phyloP scores from a whole-genome alignment of 805 yeast genomes.

The Myxozyma neotropica region DNA sequence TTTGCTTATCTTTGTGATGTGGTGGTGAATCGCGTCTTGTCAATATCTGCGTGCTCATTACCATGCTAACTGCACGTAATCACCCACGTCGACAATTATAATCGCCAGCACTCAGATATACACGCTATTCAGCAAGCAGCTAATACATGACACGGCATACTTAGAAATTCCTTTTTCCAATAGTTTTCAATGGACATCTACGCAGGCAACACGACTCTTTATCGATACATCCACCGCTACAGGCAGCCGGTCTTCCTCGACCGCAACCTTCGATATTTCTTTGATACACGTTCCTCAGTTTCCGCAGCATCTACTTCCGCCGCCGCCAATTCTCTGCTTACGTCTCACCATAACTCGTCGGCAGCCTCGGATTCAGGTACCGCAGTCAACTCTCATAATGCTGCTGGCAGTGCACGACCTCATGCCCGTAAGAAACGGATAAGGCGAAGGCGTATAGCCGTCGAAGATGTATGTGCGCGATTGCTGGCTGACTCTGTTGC shows the following conservation, averaged over 20 bases:
- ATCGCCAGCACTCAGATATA: too few species aligned
- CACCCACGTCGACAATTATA: too few species aligned
- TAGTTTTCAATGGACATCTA: conserved; percentile 19
- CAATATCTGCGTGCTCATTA: too few species aligned
- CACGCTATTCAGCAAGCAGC: too few species aligned
- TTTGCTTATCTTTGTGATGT: too few species aligned
- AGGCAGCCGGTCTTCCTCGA: conserved; percentile 30
- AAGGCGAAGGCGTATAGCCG: conserved; percentile 7
- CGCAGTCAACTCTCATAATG: neutral
- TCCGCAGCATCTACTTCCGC: neutral
- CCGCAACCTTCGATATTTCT: conserved; percentile 26
- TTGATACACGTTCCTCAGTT: conserved; percentile 11
- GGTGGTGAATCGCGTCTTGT: too few species aligned
- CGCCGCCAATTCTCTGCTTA: neutral
- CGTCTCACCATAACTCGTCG: neutral
- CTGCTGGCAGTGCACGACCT: neutral
- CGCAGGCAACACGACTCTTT: conserved; percentile 28
- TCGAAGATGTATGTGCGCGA: conserved; percentile 23
- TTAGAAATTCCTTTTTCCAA: neutral
- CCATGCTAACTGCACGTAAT: too few species aligned
- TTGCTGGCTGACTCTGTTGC: conserved; percentile 7
- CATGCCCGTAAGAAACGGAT: neutral
- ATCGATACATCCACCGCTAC: conserved; percentile 22
- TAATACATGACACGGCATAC: neutral
- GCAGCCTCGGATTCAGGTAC: conserved; percentile 10